Conservation (phyloP, 495 filamentous ascomycete genomes). For the Neurospora sp. region DNA sequence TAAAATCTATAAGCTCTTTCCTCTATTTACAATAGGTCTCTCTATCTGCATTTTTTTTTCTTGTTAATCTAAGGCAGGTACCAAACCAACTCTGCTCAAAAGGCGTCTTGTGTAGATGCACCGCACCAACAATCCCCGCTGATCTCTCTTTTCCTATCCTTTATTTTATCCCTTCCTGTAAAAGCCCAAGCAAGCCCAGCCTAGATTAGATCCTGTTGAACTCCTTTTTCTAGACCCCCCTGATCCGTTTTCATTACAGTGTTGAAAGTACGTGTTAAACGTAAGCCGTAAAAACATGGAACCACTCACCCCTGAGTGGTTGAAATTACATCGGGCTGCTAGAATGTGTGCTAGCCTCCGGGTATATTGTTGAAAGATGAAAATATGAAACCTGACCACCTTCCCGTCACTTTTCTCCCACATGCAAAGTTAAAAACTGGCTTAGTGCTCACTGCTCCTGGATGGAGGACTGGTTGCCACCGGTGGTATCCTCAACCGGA, state of each 20-base stretch:
- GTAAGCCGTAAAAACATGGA: neutral
- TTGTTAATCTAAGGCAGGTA: neutral
- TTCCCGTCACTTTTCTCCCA: neutral
- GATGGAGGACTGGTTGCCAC: slow-evolving; percentile 14
- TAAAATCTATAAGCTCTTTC: neutral
- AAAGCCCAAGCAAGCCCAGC: neutral
- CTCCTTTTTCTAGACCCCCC: slow-evolving; percentile 1
- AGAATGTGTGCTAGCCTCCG: neutral
- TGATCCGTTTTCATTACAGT: neutral
- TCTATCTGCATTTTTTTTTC: neutral
- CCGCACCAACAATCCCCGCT: neutral
- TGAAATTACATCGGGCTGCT: neutral
- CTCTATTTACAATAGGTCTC: neutral
- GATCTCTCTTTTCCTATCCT: neutral
- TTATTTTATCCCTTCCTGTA: neutral
- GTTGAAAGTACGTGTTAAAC: neutral
- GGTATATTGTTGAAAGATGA: neutral
- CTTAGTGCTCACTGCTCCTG: slow-evolving; percentile 6
- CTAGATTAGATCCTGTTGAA: slow-evolving; percentile 5
- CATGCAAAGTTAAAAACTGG: neutral
- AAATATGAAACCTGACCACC: neutral
- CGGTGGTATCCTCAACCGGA: slow-evolving; percentile 59
- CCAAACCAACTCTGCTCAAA: neutral
- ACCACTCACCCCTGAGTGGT: neutral
- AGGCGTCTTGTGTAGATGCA: neutral